phyloP scores from a whole-genome alignment of 768 basidiomycete genomes.

The Hemileccinum rubropunctum region DNA sequence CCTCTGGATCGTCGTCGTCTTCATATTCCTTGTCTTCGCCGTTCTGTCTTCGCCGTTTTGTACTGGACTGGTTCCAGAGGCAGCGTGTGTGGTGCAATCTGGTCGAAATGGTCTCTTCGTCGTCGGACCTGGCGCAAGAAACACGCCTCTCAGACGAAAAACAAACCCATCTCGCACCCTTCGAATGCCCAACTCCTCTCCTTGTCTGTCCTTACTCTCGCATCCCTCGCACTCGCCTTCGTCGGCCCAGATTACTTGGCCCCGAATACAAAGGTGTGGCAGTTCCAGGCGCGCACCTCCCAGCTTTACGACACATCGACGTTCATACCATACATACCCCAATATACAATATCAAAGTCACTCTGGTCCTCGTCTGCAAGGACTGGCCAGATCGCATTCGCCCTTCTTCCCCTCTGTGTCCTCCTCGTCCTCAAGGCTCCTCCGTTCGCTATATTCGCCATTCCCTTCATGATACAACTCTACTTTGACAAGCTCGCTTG shows the following conservation, averaged over 20 bases:
- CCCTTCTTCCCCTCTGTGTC: slow-evolving; percentile 67
- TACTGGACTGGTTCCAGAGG: slow-evolving; percentile 43
- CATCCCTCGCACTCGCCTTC: slow-evolving; percentile 47
- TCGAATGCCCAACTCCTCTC: slow-evolving; percentile 63
- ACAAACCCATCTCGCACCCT: slow-evolving; percentile 48
- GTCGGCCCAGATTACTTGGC: slow-evolving; percentile 69
- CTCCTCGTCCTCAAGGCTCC: slow-evolving; percentile 68
- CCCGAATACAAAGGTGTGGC: slow-evolving; percentile 47
- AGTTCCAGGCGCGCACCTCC: slow-evolving; percentile 31
- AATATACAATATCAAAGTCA: slow-evolving; percentile 61
- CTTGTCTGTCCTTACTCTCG: slow-evolving; percentile 41
- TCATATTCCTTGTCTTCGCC: slow-evolving; percentile 40
- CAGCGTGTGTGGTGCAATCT: slow-evolving; percentile 48
- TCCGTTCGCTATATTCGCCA: slow-evolving; percentile 69
- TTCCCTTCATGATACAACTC: slow-evolving; percentile 58
- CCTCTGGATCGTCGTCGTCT: slow-evolving; percentile 53
- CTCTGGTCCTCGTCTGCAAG: slow-evolving; percentile 72
- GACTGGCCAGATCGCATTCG: slow-evolving; percentile 68
- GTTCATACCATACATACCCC: slow-evolving; percentile 42
- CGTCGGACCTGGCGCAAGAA: slow-evolving; percentile 57
- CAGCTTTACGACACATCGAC: slow-evolving; percentile 28
- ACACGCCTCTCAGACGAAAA: slow-evolving; percentile 35
- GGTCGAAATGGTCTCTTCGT: slow-evolving; percentile 59
- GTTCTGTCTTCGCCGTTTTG: too few species aligned
- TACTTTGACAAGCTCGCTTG: slow-evolving; percentile 73